Percentiles rank a stretch among this genome's conserved stretches.
Conservation (phyloP, 345 rosid genomes). For the Corchorus olitorius region DNA sequence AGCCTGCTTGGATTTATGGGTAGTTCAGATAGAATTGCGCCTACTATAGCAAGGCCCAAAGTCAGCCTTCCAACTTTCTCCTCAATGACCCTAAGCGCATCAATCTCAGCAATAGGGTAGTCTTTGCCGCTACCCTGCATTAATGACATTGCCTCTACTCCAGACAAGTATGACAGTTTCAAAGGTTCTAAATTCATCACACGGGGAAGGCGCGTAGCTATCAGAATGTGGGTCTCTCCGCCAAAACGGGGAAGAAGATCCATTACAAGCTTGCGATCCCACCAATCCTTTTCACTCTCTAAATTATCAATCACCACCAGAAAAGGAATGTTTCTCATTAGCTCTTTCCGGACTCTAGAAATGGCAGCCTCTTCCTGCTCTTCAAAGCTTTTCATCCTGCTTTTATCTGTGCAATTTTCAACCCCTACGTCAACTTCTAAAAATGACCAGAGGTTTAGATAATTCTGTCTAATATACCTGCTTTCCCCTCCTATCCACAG, state of each 20-base stretch:
- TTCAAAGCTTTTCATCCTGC: constrained; percentile 71
- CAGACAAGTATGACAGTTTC: constrained; percentile 79
- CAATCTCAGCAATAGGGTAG: constrained; percentile 64
- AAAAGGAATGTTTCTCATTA: constrained; percentile 90
- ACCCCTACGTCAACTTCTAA: constrained; percentile 85
- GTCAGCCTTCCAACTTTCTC: constrained; percentile 86
- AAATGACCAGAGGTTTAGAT: constrained; percentile 73
- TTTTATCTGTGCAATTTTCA: constrained; percentile 57
- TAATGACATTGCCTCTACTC: constrained; percentile 76
- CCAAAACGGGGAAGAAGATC: constrained; percentile 98
- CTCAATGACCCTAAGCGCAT: constrained; percentile 72
- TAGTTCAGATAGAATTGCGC: constrained; percentile 83
- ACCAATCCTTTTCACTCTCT: constrained; percentile 97
- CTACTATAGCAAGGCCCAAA: constrained; percentile 75
- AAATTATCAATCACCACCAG: constrained; percentile 85
- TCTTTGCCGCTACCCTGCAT: constrained; percentile 80
- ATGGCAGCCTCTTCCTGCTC: constrained; percentile 92
- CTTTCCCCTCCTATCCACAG: constrained; percentile 95
- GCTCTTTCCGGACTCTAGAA: constrained; percentile 73
- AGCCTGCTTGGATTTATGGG: constrained; percentile 89
- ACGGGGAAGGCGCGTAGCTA: constrained; percentile 69
- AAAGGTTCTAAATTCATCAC: constrained; percentile 90
- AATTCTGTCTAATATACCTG: constrained; percentile 83
- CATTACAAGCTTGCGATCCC: constrained; percentile 89
- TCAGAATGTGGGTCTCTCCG: constrained; percentile 85